A percentile compares a stretch with the other conserved stretches of the same genome.
Evolutionary conservation across 2,329 filamentous ascomycete species (phyloP).

Genomic region (Neonectria punicea): DNA sequence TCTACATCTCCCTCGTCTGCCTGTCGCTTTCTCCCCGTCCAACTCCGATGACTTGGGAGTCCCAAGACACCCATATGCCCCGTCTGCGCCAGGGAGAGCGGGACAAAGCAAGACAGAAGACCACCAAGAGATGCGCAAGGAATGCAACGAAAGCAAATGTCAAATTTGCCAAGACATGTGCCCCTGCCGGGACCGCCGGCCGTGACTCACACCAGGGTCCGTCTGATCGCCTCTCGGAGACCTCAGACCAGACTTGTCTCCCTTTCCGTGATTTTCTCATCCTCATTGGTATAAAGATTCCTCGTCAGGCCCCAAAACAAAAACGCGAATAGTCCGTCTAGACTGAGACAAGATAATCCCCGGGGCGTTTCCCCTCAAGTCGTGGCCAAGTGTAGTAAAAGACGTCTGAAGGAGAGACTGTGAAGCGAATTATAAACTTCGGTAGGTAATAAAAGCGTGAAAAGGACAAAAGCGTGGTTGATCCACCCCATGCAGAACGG

Average conservation of each 20-base stretch:
- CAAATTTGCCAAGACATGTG: slow-evolving; percentile 45
- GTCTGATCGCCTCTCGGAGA: slow-evolving; percentile 41
- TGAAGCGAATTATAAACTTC: slow-evolving; percentile 54
- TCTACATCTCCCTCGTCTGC: slow-evolving; percentile 35
- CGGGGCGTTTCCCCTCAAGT: slow-evolving; percentile 42
- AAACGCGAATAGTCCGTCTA: slow-evolving; percentile 42
- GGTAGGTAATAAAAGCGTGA: slow-evolving; percentile 39
- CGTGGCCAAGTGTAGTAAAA: slow-evolving; percentile 43
- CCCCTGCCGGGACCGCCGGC: slow-evolving; percentile 42
- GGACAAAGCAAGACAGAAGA: slow-evolving; percentile 22
- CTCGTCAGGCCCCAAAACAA: slow-evolving; percentile 37
- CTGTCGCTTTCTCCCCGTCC: slow-evolving; percentile 17
- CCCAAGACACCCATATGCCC: slow-evolving; percentile 5
- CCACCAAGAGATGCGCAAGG: slow-evolving; percentile 32
- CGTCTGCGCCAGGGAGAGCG: slow-evolving; percentile 9
- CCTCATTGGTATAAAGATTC: slow-evolving; percentile 46
- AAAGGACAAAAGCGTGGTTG: slow-evolving; percentile 34
- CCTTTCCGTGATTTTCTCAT: slow-evolving; percentile 40
- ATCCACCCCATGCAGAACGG: slow-evolving; percentile 38
- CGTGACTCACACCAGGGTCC: slow-evolving; percentile 39
- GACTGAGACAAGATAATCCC: slow-evolving; percentile 43
- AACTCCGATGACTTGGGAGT: slow-evolving; percentile 21
- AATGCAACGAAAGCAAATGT: slow-evolving; percentile 46
- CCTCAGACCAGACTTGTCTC: slow-evolving; percentile 30
- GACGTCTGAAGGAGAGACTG: slow-evolving; percentile 51